phyloP scores from a whole-genome alignment of 805 yeast genomes.

The Yarrowia sp. region DNA sequence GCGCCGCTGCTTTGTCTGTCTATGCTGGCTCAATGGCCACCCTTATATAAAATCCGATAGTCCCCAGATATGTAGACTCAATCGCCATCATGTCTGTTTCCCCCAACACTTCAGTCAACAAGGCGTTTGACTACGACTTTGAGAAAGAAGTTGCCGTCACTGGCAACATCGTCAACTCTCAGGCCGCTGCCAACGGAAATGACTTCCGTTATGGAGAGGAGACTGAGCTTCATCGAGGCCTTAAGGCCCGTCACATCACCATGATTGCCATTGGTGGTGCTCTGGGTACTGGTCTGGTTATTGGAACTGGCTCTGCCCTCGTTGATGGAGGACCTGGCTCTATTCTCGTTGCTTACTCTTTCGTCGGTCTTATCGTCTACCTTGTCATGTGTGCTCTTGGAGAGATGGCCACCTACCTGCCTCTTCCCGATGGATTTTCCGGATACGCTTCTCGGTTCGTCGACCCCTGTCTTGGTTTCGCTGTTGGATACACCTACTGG shows the following conservation, averaged over 20 bases:
- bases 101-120: conserved; percentile 18
- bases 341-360: conserved; percentile 56
- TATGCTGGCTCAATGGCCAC: neutral
- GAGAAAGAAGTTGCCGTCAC: conserved; percentile 22
- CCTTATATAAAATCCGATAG: conserved; percentile 1
- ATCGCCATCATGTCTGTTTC: conserved; percentile 21
- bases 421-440: conserved; percentile 63
- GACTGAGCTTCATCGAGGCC: conserved; percentile 34
- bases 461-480: conserved; percentile 65
- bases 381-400: conserved; percentile 67
- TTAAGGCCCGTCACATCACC: conserved; percentile 58
- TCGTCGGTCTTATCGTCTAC: conserved; percentile 69
- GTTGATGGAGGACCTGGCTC: conserved; percentile 63
- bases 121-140: conserved; percentile 21
- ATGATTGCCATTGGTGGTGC: conserved; percentile 85
- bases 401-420: conserved; percentile 65
- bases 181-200: conserved; percentile 19
- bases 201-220: conserved; percentile 23
- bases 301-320: conserved; percentile 71
- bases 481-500: conserved; percentile 61
- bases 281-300: conserved; percentile 73
- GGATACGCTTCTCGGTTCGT: conserved; percentile 62
- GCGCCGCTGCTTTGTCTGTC: conserved; percentile 18
- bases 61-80: neutral
- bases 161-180: conserved; percentile 19